These are phyloP conservation scores for Letharia lupina DNA, from an alignment of 495 filamentous ascomycete species.

Conservation along the genomic window DNA sequence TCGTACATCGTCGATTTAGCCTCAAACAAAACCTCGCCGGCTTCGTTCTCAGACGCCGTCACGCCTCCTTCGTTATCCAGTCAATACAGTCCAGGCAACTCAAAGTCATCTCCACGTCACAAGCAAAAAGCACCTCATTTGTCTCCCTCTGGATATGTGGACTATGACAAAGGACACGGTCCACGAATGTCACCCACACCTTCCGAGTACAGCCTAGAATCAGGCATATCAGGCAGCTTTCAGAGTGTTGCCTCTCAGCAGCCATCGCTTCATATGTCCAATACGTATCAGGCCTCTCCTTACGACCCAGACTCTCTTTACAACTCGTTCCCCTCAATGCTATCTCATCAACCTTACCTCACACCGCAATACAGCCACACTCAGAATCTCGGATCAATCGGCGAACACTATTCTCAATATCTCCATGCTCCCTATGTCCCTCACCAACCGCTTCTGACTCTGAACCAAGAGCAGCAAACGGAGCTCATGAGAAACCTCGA, in stretches of 20 bases:
- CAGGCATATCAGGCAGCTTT: conserved; percentile 4
- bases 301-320: conserved; percentile 40
- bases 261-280: conserved; percentile 22
- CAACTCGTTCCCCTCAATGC: conserved; percentile 38
- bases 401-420: conserved; percentile 45
- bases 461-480: conserved; percentile 62
- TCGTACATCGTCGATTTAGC: conserved; percentile 59
- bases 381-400: conserved; percentile 37
- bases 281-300: conserved; percentile 28
- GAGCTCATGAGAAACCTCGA: conserved; percentile 49
- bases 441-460: conserved; percentile 49
- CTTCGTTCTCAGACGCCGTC: conserved; percentile 36
- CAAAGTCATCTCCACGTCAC: conserved; percentile 25
- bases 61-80: conserved; percentile 46
- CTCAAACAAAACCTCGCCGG: conserved; percentile 41
- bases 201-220: conserved; percentile 14
- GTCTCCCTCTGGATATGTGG: conserved; percentile 24
- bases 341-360: conserved; percentile 39
- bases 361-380: conserved; percentile 38
- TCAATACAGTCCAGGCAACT: conserved; percentile 31
- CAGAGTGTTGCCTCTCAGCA: conserved; percentile 26
- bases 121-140: conserved; percentile 20
- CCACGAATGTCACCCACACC: conserved; percentile 10
- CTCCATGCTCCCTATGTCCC: conserved; percentile 38
- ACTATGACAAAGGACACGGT: conserved; percentile 6